Conservation (phyloP, 2,329 filamentous ascomycete genomes). For the Myriosclerotinia duriaeana region DNA sequence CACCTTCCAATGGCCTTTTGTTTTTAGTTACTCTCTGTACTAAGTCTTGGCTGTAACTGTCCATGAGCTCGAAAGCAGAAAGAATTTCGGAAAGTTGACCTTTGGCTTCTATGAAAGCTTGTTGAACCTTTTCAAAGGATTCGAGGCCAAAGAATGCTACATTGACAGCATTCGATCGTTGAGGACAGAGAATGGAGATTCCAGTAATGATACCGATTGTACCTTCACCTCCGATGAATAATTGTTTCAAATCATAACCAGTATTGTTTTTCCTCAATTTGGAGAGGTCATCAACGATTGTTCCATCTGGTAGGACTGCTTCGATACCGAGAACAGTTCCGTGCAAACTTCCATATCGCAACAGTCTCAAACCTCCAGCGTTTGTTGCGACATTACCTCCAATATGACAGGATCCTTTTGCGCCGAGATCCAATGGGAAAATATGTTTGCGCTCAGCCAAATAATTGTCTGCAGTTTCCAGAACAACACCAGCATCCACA, state of each 20-base stretch:
- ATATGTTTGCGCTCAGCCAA: conserved; percentile 81
- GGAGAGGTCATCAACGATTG: conserved; percentile 83
- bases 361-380: conserved; percentile 82
- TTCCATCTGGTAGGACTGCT: conserved; percentile 90
- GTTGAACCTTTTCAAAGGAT: conserved; percentile 84
- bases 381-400: conserved; percentile 96
- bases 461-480: conserved; percentile 85
- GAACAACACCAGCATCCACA: conserved; percentile 84
- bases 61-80: conserved; percentile 98
- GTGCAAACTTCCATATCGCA: conserved; percentile 92
- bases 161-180: conserved; percentile 82
- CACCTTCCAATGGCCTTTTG: conserved; percentile 75
- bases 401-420: conserved; percentile 95
- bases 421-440: conserved; percentile 95
- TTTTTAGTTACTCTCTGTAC: conserved; percentile 73
- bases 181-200: conserved; percentile 85
- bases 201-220: conserved; percentile 93
- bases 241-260: conserved; percentile 93
- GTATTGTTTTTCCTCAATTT: conserved; percentile 97
- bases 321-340: conserved; percentile 90
- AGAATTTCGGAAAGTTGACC: conserved; percentile 88
- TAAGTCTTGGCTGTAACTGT: conserved; percentile 75
- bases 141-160: conserved; percentile 92
- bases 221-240: conserved; percentile 94
- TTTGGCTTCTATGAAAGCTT: conserved; percentile 87